Evolutionary conservation across 2,329 filamentous ascomycete genomes (phyloP).

Genomic region (Dothidotthia symphoricarpi): DNA sequence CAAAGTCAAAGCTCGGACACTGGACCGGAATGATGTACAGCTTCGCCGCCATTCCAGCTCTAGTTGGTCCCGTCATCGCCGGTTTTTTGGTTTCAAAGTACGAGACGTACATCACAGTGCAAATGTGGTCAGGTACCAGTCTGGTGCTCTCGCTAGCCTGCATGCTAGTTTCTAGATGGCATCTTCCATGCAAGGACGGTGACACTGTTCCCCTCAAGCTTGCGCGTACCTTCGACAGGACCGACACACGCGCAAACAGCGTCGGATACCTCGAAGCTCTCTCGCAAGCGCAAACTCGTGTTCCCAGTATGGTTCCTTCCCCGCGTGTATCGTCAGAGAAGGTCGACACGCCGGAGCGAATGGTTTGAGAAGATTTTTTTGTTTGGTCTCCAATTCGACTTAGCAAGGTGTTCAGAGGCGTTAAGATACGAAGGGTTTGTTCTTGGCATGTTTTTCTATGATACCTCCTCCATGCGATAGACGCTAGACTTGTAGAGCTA

Average conservation of each 20-base stretch:
- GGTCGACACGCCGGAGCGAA: slow-evolving; percentile 8
- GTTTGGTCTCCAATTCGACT: background rate
- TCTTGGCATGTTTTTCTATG: slow-evolving; percentile 3
- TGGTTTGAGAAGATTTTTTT: slow-evolving; percentile 9
- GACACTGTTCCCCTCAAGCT: slow-evolving; percentile 20
- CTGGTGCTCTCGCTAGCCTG: slow-evolving; percentile 44
- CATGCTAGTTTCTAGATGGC: slow-evolving; percentile 40
- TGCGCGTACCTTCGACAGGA: slow-evolving; percentile 9
- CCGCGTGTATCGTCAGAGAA: slow-evolving; percentile 16
- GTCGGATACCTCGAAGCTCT: slow-evolving; percentile 6
- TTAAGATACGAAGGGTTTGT: background rate
- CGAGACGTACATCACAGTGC: slow-evolving; percentile 46
- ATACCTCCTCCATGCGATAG: slow-evolving; percentile 6
- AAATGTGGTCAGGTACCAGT: slow-evolving; percentile 49
- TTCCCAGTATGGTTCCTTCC: slow-evolving; percentile 16
- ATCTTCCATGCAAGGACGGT: slow-evolving; percentile 33
- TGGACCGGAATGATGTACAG: slow-evolving; percentile 57
- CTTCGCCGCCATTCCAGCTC: slow-evolving; percentile 45
- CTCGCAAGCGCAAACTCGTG: slow-evolving; percentile 25
- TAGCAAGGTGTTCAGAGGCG: background rate
- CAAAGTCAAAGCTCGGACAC: slow-evolving; percentile 48
- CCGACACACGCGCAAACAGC: slow-evolving; percentile 2
- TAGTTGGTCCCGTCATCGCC: slow-evolving; percentile 50
- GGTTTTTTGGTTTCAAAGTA: slow-evolving; percentile 47
- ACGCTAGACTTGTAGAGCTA: background rate